A percentile compares a stretch with the other conserved stretches of the same genome.
Conservation (phyloP, 352 stramenopile genomes). For the Globisporangium ultimum region DNA sequence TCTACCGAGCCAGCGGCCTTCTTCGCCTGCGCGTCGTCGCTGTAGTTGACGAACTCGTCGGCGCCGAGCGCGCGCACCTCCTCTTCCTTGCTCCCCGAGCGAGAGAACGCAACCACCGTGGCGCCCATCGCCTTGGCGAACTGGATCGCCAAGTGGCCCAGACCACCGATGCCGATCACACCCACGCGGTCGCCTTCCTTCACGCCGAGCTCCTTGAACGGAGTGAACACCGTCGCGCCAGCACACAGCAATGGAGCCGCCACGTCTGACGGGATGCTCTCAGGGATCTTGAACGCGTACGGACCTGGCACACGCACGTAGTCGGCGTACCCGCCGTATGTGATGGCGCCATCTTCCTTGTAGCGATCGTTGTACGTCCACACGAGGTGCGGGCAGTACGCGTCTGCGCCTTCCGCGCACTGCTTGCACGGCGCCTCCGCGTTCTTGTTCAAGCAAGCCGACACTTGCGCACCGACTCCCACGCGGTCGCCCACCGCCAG, state of each 20-base stretch:
- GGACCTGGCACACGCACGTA: slow-evolving; percentile 50
- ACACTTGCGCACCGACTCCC: slow-evolving; percentile 74
- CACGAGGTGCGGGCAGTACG: slow-evolving; percentile 45
- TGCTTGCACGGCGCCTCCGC: slow-evolving; percentile 41
- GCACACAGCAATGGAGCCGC: slow-evolving; percentile 75
- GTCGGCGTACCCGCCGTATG: slow-evolving; percentile 65
- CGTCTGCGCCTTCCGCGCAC: slow-evolving; percentile 48
- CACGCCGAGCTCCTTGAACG: slow-evolving; percentile 41
- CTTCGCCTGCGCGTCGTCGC: slow-evolving; percentile 25
- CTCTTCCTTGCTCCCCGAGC: slow-evolving; percentile 16
- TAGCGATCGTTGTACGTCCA: slow-evolving; percentile 48
- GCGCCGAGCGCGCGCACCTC: slow-evolving; percentile 1
- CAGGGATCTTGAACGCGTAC: slow-evolving; percentile 72
- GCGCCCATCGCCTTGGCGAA: slow-evolving; percentile 49
- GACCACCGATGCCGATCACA: slow-evolving; percentile 74
- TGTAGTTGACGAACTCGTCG: slow-evolving; percentile 11
- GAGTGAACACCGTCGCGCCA: slow-evolving; percentile 75
- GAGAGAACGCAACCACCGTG: slow-evolving; percentile 56
- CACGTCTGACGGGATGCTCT: slow-evolving; percentile 48
- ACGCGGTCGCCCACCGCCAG: slow-evolving; percentile 71
- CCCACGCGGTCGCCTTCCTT: slow-evolving; percentile 42
- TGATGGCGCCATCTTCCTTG: slow-evolving; percentile 21
- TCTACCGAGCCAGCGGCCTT: slow-evolving; percentile 10
- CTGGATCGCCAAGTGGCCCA: slow-evolving; percentile 83
- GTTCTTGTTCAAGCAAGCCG: slow-evolving; percentile 56